These are phyloP conservation scores for Acacia pycnantha DNA, from an alignment of 331 rosid species.

Conservation along the genomic window DNA sequence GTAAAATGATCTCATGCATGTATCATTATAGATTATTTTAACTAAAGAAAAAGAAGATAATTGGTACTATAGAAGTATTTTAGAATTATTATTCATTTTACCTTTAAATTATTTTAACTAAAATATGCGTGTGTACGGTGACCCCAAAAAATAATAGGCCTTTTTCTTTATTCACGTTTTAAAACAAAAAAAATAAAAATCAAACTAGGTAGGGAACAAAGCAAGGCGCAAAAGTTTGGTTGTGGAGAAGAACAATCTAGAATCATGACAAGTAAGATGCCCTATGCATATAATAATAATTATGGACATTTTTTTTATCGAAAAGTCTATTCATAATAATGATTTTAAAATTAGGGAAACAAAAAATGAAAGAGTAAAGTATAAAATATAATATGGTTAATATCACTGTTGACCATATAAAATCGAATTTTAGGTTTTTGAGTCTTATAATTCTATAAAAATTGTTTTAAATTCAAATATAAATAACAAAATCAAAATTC, in stretches of 20 bases:
- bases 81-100: background rate
- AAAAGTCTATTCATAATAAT: background rate
- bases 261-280: constrained; percentile 4
- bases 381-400: background rate
- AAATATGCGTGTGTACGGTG: background rate
- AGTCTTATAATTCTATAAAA: no score
- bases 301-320: background rate
- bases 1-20: background rate
- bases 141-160: background rate
- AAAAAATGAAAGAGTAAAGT: background rate
- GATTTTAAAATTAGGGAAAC: background rate
- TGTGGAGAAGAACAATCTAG: constrained; percentile 41
- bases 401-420: no score
- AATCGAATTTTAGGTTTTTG: no score
- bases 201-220: background rate
- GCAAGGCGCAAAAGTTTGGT: background rate
- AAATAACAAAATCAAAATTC: no score
- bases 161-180: background rate
- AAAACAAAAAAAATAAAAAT: background rate
- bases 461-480: no score
- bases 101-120: no score
- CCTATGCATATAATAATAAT: background rate
- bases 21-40: no score
- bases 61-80: background rate
- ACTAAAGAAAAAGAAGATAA: no score